Evolutionary conservation across 2,329 filamentous ascomycete species (phyloP).

Genomic region (Phyllosticta citriasiana): DNA sequence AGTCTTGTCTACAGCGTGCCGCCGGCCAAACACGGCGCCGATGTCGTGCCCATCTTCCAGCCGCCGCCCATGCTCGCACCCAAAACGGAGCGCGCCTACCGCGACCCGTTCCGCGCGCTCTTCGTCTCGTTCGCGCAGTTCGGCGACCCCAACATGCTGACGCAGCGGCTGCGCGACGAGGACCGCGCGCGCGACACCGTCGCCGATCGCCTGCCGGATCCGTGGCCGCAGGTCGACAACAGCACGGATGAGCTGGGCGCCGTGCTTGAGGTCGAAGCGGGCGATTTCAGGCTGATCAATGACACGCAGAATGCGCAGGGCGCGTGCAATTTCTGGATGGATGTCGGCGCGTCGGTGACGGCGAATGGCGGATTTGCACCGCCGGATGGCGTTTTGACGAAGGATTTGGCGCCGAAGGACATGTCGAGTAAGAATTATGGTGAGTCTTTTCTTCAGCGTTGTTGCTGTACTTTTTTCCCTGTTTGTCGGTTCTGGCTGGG

Average conservation of each 20-base stretch:
- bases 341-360: not conserved
- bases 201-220: not conserved
- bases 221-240: slow-evolving; percentile 1
- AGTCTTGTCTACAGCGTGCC: not conserved
- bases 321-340: slow-evolving; percentile 1
- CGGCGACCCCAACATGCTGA: not conserved
- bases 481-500: too few species aligned
- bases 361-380: not conserved
- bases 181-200: not conserved
- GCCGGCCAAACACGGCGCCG: not conserved
- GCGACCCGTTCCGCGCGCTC: not conserved
- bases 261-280: not conserved
- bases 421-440: slow-evolving; percentile 1
- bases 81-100: not conserved
- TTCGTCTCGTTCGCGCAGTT: not conserved
- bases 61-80: not conserved
- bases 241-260: not conserved
- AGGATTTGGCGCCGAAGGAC: not conserved
- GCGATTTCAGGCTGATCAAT: not conserved
- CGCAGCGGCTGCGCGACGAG: not conserved
- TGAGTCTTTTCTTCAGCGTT: not conserved
- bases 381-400: not conserved
- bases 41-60: not conserved
- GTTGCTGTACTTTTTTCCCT: too few species aligned
- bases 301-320: not conserved